phyloP scores from a whole-genome alignment of 1,139 yeast genomes.

The Kodamaea arcana region DNA sequence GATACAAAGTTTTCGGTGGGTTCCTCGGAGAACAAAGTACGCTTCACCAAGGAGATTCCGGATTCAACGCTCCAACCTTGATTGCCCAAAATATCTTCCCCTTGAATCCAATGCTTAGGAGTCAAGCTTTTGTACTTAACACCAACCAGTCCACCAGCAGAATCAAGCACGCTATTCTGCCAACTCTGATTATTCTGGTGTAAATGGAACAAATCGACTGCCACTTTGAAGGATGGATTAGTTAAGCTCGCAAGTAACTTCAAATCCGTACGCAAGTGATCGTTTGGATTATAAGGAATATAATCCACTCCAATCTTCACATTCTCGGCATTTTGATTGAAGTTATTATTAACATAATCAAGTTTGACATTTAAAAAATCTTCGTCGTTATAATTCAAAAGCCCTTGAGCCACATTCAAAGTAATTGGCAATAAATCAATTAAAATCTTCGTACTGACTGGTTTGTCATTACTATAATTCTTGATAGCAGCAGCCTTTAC shows the following conservation, averaged over 20 bases:
- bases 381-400: constrained; percentile 36
- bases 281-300: constrained; percentile 45
- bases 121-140: constrained; percentile 25
- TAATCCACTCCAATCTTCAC: constrained; percentile 41
- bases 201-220: constrained; percentile 31
- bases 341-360: constrained; percentile 41
- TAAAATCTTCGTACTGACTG: constrained; percentile 36
- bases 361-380: constrained; percentile 37
- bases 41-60: constrained; percentile 42
- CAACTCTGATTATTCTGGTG: constrained; percentile 40
- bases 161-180: constrained; percentile 33
- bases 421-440: constrained; percentile 33
- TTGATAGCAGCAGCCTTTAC: constrained; percentile 15
- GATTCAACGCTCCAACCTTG: constrained; percentile 20
- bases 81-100: constrained; percentile 1
- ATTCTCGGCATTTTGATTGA: constrained; percentile 41
- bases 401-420: constrained; percentile 34
- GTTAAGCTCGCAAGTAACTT: constrained; percentile 34
- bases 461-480: constrained; percentile 33
- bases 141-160: constrained; percentile 44
- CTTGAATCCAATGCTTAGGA: constrained; percentile 4
- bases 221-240: constrained; percentile 38
- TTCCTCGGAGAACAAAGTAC: constrained; percentile 39
- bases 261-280: constrained; percentile 35
- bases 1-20: constrained; percentile 36